Percentiles rank a stretch among this genome's conserved stretches.
These are phyloP conservation scores for Emericellopsis atlantica DNA, from an alignment of 2,329 filamentous ascomycete species.

Conservation along the genomic window DNA sequence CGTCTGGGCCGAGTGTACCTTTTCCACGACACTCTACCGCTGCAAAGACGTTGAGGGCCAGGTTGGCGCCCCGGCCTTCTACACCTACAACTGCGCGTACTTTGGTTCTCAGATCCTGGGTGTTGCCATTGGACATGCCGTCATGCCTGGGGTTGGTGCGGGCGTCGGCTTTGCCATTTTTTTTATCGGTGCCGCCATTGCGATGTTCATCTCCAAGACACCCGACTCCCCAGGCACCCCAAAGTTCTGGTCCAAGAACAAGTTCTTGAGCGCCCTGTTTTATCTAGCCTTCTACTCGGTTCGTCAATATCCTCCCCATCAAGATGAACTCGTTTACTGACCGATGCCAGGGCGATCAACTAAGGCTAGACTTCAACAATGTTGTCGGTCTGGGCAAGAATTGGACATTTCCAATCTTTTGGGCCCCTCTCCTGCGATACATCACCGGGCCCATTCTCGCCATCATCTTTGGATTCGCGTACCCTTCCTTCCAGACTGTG, in stretches of 20 bases:
- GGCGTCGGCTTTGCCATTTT: constrained; percentile 32
- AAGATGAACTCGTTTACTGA: background rate
- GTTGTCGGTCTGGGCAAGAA: constrained; percentile 40
- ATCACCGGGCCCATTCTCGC: constrained; percentile 32
- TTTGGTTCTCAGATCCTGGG: constrained; percentile 40
- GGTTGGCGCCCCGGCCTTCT: constrained; percentile 27
- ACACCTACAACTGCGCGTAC: constrained; percentile 35
- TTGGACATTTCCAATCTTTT: constrained; percentile 40
- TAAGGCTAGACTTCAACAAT: constrained; percentile 39
- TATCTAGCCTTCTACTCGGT: constrained; percentile 39
- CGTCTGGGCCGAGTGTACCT: constrained; percentile 37
- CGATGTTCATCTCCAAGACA: constrained; percentile 19
- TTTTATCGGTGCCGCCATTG: constrained; percentile 17
- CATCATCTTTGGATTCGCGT: constrained; percentile 38
- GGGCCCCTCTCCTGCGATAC: constrained; percentile 35
- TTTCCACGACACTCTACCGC: constrained; percentile 38
- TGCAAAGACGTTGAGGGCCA: constrained; percentile 33
- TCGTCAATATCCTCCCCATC: constrained; percentile 20
- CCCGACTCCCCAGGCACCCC: constrained; percentile 19
- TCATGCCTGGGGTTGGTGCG: constrained; percentile 29
- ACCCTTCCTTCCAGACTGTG: constrained; percentile 31
- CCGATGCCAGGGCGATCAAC: constrained; percentile 34
- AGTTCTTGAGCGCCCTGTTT: constrained; percentile 27
- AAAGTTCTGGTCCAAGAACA: constrained; percentile 24
- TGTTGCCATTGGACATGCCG: constrained; percentile 33